Base-by-base conservation (phyloP, 257 asterid species). In the Osmanthus fragrans region DNA sequence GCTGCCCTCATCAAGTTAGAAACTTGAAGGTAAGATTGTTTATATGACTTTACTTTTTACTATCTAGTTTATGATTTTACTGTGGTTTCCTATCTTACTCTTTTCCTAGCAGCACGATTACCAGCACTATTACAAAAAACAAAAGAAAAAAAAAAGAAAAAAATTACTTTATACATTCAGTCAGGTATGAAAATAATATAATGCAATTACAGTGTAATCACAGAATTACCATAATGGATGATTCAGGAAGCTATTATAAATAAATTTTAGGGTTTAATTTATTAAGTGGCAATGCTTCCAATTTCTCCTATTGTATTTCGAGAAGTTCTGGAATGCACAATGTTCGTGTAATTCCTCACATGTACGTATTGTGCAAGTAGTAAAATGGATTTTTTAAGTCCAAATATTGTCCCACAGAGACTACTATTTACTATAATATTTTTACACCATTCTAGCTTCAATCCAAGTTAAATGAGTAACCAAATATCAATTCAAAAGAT, bases 1-100 rank as follows among this genome's bases (percentile, higher is more conserved):
- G 98, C 39, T 94, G 98, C 77, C 97, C 98, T 72, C 96, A 94
- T 82, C 98, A 94, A 89, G 97, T 94, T 75, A 85, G 98, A 83
- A 94, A 94, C 82, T 84, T 94, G 66, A 92, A 90, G 98, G 97
- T 93, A 82, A 29, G 16, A 36, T 72, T 19, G 34, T 79, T 73
- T 73, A 16, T 25, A 71, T 11, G 5, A 27, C n/a, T 56, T 18
- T 21, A 58, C 13, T 36, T 70, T 7, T 45, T 58, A 58, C 66
- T 21, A 23, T 58, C 66, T 18, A 15, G 34, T 67, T 25, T 16
- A 18, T 19, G 40, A 23, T 2, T 11, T 5, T 58, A 25, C 18
- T 18, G 5, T 27, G 12, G 6, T 3, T 21, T 36, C 11, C 12
- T 36, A 3, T 27, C n/a, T 13, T 27, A 63, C 25, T 23, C 27